A percentile compares a stretch with the other conserved stretches of the same genome.
These are phyloP conservation scores for Chenopodium quinoa DNA, from an alignment of 148 eudicot species.

Conservation along the genomic window DNA sequence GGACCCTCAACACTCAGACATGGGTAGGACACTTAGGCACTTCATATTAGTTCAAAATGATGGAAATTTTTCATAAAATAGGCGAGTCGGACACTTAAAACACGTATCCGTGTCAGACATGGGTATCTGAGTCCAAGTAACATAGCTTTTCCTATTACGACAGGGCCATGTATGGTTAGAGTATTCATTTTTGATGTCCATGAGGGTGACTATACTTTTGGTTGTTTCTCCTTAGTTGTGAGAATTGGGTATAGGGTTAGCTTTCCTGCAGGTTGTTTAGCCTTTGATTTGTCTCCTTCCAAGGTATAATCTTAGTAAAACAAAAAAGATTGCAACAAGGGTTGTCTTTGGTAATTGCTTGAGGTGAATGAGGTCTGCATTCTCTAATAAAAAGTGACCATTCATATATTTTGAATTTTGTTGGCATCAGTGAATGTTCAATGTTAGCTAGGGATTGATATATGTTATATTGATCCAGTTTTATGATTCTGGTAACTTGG, in stretches of 20 bases:
- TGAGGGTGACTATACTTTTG: no score
- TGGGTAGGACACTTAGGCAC: no score
- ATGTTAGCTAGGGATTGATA: background rate
- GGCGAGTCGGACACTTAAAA: no score
- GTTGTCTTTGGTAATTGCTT: background rate
- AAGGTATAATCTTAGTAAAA: background rate
- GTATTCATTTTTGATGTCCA: no score
- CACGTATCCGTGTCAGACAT: no score
- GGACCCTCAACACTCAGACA: no score
- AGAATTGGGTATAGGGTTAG: background rate
- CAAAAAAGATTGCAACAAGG: background rate
- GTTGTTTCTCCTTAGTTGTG: background rate
- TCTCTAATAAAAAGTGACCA: no score
- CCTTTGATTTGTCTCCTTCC: background rate
- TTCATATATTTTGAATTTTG: no score
- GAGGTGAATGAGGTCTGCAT: background rate
- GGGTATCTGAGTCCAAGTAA: no score
- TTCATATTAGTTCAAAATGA: no score
- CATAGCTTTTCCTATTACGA: background rate
- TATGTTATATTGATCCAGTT: background rate
- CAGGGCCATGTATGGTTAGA: background rate
- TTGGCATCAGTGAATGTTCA: background rate
- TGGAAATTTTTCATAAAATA: no score
- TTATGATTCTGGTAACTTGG: background rate
- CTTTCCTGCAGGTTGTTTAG: background rate